A percentile compares a stretch with the other conserved stretches of the same genome.
Evolutionary conservation across 2,329 filamentous ascomycete genomes (phyloP).

Genomic region (Paecilomyces dactylethromorphus): DNA sequence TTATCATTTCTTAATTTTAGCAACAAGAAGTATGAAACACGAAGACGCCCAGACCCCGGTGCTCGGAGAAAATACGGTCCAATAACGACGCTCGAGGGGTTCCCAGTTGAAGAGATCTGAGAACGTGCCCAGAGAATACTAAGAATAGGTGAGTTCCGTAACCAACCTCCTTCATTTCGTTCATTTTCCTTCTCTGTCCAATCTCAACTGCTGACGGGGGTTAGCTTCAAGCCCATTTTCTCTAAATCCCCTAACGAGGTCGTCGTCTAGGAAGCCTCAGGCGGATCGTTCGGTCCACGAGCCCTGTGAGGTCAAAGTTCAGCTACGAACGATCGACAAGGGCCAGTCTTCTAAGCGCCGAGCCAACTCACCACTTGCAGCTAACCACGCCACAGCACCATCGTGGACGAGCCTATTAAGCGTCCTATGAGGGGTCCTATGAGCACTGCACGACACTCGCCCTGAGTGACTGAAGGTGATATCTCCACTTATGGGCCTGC

Average conservation of each 20-base stretch:
- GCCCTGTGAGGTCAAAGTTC: neutral
- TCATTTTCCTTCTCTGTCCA: neutral
- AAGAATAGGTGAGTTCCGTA: neutral
- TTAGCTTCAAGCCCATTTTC: neutral
- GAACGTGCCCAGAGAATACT: neutral
- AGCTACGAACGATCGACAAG: neutral
- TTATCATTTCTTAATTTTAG: neutral
- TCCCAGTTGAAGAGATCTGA: neutral
- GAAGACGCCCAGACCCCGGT: neutral
- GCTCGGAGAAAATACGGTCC: neutral
- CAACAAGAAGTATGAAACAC: neutral
- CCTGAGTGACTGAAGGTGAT: neutral
- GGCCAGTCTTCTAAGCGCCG: constrained; percentile 17
- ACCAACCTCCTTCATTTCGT: neutral
- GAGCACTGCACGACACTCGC: neutral
- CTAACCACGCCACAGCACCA: neutral
- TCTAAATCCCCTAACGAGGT: neutral
- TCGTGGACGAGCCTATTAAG: neutral
- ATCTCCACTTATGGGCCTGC: neutral
- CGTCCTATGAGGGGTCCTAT: neutral
- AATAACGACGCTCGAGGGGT: neutral
- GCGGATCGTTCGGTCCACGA: neutral
- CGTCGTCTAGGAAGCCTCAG: neutral
- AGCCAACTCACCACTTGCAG: constrained; percentile 4
- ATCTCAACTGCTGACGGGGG: neutral